phyloP scores from a whole-genome alignment of 257 asterid genomes.

The Solanum bulbocastanum region DNA sequence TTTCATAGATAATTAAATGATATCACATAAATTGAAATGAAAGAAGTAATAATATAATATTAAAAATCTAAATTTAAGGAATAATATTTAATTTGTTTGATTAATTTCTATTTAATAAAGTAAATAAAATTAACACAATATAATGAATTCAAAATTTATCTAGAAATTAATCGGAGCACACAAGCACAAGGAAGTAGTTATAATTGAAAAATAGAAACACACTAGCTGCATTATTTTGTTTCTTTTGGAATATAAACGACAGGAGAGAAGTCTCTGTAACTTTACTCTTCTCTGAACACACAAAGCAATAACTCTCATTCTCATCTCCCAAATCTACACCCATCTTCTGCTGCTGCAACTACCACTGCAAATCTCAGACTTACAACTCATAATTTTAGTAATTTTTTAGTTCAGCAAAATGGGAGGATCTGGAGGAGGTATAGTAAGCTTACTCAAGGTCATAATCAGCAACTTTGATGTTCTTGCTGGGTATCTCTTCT shows the following conservation, averaged over 20 bases:
- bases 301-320: not conserved
- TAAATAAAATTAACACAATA: not conserved
- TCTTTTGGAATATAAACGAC: not conserved
- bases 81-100: not conserved
- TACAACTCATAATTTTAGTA: not conserved
- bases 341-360: not conserved
- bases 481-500: constrained; percentile 56
- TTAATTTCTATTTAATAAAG: not conserved
- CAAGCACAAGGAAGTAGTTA: not conserved
- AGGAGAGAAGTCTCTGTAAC: not conserved
- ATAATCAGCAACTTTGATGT: constrained; percentile 51
- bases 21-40: too few species aligned
- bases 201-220: not conserved
- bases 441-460: constrained; percentile 54
- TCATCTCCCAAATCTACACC: not conserved
- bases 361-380: not conserved
- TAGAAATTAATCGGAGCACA: not conserved
- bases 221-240: not conserved
- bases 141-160: not conserved
- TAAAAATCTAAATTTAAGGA: not conserved
- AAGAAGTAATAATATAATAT: too few species aligned
- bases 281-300: not conserved
- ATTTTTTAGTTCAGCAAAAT: constrained; percentile 7
- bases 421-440: constrained; percentile 73
- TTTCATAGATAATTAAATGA: too few species aligned